A percentile compares a stretch with the other conserved stretches of the same genome.
phyloP scores from a whole-genome alignment of 371 early-diverging fungal genomes.

The Lichtheimia hyalospora region DNA sequence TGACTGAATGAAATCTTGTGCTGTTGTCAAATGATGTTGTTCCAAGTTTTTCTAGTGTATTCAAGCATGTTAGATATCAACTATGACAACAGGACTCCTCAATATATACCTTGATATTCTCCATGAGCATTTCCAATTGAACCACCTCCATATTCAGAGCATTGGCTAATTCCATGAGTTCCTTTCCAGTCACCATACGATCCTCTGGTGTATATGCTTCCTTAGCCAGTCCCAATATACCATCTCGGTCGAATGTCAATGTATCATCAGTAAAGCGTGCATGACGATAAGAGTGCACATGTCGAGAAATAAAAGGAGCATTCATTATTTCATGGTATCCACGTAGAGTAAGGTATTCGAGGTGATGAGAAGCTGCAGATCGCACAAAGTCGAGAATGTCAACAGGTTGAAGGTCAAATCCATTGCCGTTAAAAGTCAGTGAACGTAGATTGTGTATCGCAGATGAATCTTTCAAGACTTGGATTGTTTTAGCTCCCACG shows the following conservation, averaged over 20 bases:
- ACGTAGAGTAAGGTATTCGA: neutral
- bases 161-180: neutral
- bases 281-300: too few species aligned
- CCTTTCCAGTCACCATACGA: neutral
- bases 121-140: neutral
- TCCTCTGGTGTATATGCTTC: neutral
- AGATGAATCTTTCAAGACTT: too few species aligned
- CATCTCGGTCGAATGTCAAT: neutral
- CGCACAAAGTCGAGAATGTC: neutral
- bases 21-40: neutral
- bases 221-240: neutral
- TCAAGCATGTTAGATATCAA: too few species aligned
- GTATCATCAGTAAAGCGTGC: neutral
- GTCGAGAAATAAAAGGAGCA: neutral
- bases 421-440: too few species aligned
- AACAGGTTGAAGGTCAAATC: neutral
- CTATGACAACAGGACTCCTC: too few species aligned
- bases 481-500: too few species aligned
- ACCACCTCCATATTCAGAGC: neutral
- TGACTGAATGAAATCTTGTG: too few species aligned
- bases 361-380: neutral
- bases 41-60: too few species aligned
- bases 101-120: neutral
- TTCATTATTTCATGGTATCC: neutral
- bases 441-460: too few species aligned